Base-by-base conservation (phyloP, 208 protist species). In the Crithidia acanthocephali region DNA sequence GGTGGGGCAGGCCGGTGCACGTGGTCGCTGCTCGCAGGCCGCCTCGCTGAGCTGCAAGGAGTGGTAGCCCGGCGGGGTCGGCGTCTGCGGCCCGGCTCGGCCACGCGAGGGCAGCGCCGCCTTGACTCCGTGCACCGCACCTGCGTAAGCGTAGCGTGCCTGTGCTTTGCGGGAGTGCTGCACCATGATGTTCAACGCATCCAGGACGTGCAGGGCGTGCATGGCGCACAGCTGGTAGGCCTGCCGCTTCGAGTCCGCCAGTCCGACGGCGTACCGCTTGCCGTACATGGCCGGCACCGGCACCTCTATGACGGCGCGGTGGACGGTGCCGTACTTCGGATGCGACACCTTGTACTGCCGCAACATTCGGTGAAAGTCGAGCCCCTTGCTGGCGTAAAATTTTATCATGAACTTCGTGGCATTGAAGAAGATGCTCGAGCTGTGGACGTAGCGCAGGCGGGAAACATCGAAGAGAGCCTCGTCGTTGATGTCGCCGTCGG, bases 261-360 rank as follows among this genome's bases (percentile, higher is more conserved):
- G 88, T 8, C 85, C 92, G 4, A 97, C 85, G 37, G 81, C 90
- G 53, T 86, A 77, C 13, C 86, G 87, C 37, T 64, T 68, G 22
- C 86, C 86, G 72, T 84, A 92, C 33, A 62, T 56, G 2, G 61
- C 33, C 16, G 89, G 74, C 33, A 94, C 32, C 10, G 92, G 92
- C 27, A 96, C 15, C 79, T 91, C 83, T 40, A 84, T 74, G 25
- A 95, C 82, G n/a, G 86, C 78, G 37, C 92, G 87, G 74, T 96
- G 86, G 18, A 96, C 76, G 32, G 25, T 67, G 1, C 92, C 89
- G 59, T 84, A 80, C 16, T 48, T 5, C 10, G 79, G 52, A 20
- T 74, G 70, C 5, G 16, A 45, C 9, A 94, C 75, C 35, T 62
- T 84, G 76, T 96, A 96, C 68, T 90, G 89, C 32, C 86, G 83